Percentiles rank a stretch among this genome's conserved stretches.
These are phyloP conservation scores for Lachnellula hyalina DNA, from an alignment of 2,329 filamentous ascomycete genomes.

Conservation along the genomic window DNA sequence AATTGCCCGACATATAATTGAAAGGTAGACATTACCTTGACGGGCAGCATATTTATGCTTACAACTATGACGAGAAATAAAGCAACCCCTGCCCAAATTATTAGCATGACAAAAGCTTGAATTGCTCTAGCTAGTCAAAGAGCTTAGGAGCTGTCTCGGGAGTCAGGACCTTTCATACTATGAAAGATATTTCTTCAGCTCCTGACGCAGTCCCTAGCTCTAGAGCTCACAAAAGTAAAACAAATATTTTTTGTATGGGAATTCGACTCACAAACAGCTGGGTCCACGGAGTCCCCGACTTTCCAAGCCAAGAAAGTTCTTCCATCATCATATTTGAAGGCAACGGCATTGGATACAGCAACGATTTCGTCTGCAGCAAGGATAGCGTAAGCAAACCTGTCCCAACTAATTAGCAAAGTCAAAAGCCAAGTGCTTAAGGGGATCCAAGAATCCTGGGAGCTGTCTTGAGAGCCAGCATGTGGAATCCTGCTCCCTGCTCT, in stretches of 20 bases:
- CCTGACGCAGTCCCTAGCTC: too few species aligned
- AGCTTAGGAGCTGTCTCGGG: too few species aligned
- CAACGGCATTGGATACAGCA: constrained; percentile 33
- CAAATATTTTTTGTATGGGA: too few species aligned
- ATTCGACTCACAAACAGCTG: constrained; percentile 29
- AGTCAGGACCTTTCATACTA: too few species aligned
- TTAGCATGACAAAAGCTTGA: too few species aligned
- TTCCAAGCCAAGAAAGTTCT: constrained; percentile 31
- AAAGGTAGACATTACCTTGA: constrained; percentile 27
- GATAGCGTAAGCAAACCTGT: constrained; percentile 36
- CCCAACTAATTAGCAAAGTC: neutral
- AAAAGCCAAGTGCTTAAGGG: too few species aligned
- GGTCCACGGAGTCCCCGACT: constrained; percentile 33
- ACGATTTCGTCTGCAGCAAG: constrained; percentile 35
- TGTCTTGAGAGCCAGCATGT: too few species aligned
- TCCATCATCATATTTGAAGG: constrained; percentile 35
- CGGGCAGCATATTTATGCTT: constrained; percentile 34
- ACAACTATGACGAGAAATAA: constrained; percentile 34
- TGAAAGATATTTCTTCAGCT: too few species aligned
- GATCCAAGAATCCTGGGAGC: too few species aligned
- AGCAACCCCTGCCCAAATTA: constrained; percentile 22
- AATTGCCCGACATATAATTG: neutral
- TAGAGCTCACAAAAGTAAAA: too few species aligned
- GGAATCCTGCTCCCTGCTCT: too few species aligned
- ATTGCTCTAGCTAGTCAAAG: too few species aligned